A percentile compares a stretch with the other conserved stretches of the same genome.
phyloP scores from a whole-genome alignment of 2,329 filamentous ascomycete genomes.

The Ceratocystis lukuohia region DNA sequence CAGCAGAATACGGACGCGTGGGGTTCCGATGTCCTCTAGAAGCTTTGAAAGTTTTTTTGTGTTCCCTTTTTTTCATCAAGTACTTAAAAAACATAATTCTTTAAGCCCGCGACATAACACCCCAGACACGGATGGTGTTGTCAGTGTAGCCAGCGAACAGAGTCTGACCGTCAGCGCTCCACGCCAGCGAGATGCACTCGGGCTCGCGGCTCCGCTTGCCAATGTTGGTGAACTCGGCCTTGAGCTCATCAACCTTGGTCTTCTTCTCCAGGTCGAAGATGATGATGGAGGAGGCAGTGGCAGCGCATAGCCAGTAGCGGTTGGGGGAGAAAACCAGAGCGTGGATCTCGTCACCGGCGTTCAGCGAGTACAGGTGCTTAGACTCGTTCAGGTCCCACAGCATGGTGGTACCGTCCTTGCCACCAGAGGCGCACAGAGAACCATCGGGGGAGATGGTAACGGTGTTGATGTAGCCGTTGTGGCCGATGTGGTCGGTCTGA shows the following conservation, averaged over 20 bases:
- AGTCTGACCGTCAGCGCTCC: constrained; percentile 97
- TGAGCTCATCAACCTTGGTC: constrained; percentile 99
- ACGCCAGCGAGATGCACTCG: constrained; percentile 94
- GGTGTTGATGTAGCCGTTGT: constrained; percentile 99
- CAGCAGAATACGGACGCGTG: constrained; percentile 14
- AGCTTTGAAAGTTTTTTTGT: constrained; percentile 20
- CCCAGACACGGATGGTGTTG: constrained; percentile 97
- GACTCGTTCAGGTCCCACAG: constrained; percentile 99
- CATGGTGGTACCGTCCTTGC: constrained; percentile 99
- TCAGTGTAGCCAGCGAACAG: constrained; percentile 99
- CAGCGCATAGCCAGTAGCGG: constrained; percentile 99
- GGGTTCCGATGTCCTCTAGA: constrained; percentile 18
- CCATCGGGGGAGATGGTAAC: constrained; percentile 99
- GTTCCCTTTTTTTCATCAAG: constrained; percentile 21
- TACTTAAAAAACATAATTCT: constrained; percentile 21
- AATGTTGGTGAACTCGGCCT: constrained; percentile 84
- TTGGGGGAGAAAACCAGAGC: constrained; percentile 99
- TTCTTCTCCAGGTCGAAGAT: constrained; percentile 99
- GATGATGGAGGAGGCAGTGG: constrained; percentile 94
- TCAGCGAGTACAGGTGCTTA: constrained; percentile 99
- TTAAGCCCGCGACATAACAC: constrained; percentile 90
- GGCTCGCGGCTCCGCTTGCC: constrained; percentile 99
- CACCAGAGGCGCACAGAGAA: constrained; percentile 95
- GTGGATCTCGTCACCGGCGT: constrained; percentile 98
- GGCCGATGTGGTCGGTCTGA: constrained; percentile 99